These are phyloP conservation scores for Rhizoctonia solani DNA, from an alignment of 1,284 basidiomycete species.

Conservation along the genomic window DNA sequence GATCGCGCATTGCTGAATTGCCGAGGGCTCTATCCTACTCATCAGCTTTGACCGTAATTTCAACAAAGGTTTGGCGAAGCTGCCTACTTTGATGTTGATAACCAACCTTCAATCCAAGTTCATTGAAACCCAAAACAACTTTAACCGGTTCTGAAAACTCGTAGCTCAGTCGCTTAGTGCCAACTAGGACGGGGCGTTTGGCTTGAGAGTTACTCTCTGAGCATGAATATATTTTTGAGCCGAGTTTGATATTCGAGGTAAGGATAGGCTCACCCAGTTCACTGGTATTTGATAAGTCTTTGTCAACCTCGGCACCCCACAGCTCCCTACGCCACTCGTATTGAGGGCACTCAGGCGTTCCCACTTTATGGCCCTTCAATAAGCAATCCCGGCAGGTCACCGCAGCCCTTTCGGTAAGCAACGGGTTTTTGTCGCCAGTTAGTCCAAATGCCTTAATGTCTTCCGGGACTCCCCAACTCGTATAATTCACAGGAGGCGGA, in stretches of 20 bases:
- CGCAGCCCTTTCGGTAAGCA: neutral
- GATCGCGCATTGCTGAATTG: neutral
- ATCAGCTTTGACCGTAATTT: too few species aligned
- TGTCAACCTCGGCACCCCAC: neutral
- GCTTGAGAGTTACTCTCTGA: too few species aligned
- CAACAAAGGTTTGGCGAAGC: too few species aligned
- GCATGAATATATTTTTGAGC: too few species aligned
- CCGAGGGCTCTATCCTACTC: neutral
- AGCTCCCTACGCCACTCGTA: constrained; percentile 1
- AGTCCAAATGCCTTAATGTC: neutral
- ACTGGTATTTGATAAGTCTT: neutral
- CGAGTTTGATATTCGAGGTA: neutral
- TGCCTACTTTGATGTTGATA: too few species aligned
- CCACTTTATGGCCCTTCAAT: neutral
- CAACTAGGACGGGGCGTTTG: neutral
- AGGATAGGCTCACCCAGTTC: neutral
- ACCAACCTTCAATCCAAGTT: neutral
- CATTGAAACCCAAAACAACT: neutral
- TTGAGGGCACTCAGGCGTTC: neutral
- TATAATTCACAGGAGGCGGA: neutral
- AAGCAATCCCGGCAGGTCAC: constrained; percentile 10
- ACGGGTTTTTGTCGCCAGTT: neutral
- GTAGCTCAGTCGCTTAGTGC: neutral
- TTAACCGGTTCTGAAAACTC: neutral
- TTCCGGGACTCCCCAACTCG: neutral